phyloP scores from a whole-genome alignment of 2,329 filamentous ascomycete species.

The Fusarium multiceps region DNA sequence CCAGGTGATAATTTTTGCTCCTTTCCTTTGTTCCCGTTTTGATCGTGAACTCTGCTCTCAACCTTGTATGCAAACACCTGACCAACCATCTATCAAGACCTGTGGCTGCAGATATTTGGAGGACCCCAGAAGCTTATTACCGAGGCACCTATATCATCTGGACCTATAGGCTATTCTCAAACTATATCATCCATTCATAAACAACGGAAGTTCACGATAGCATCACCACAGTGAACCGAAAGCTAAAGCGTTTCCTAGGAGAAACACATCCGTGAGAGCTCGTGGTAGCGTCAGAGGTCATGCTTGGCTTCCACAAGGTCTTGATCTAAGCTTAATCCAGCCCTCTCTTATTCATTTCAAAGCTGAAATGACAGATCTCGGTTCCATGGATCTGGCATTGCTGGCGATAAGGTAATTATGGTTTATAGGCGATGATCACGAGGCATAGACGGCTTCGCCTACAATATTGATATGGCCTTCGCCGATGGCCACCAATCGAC shows the following conservation, averaged over 20 bases:
- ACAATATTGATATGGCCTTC: neutral
- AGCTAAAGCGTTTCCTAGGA: neutral
- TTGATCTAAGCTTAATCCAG: neutral
- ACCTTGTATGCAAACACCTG: neutral
- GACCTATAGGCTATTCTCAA: neutral
- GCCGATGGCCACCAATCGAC: neutral
- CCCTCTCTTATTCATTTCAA: neutral
- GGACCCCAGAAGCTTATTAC: neutral
- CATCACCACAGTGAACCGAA: neutral
- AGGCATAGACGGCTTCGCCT: neutral
- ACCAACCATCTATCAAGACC: too few relatives aligned
- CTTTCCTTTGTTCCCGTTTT: neutral
- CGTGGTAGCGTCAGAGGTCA: neutral
- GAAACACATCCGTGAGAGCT: neutral
- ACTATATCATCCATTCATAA: neutral
- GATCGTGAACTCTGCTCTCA: neutral
- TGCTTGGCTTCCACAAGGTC: neutral
- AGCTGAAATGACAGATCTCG: neutral
- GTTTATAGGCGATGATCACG: neutral
- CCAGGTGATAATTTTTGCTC: neutral
- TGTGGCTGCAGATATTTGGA: neutral
- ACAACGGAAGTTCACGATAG: neutral
- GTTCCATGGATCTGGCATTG: neutral
- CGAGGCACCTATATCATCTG: neutral
- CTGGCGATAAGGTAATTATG: too few relatives aligned